Evolutionary conservation across 257 asterid genomes (phyloP).

Genomic region (Penstemon davidsonii): DNA sequence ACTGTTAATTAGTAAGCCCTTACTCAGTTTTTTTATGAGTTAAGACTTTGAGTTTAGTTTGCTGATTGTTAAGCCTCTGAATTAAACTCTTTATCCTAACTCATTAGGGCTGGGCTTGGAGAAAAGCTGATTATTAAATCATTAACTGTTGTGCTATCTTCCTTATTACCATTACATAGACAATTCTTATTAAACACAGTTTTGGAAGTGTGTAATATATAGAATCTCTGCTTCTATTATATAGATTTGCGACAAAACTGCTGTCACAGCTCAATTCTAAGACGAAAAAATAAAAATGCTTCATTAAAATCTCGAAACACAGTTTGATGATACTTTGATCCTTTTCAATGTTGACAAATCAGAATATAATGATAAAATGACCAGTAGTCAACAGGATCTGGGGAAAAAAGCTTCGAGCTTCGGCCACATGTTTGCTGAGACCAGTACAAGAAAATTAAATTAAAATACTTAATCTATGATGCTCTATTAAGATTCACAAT

Average conservation of each 20-base stretch:
- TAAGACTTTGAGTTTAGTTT: not conserved
- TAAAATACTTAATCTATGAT: not conserved
- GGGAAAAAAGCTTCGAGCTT: not conserved
- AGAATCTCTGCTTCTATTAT: constrained; percentile 4
- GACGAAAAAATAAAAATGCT: not conserved
- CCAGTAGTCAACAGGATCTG: constrained; percentile 8
- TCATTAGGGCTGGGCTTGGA: not conserved
- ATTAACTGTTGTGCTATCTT: not conserved
- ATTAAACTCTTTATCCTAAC: not conserved
- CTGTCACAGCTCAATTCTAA: constrained; percentile 13
- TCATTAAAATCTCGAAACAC: not conserved
- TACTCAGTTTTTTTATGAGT: too few species aligned
- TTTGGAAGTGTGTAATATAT: not conserved
- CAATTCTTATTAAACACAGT: not conserved
- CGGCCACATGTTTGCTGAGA: constrained; percentile 11
- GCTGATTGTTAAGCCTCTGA: constrained; percentile 7
- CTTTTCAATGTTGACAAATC: not conserved
- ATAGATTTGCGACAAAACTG: constrained; percentile 1
- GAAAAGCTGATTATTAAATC: too few species aligned
- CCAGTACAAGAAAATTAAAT: not conserved
- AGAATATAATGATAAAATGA: not conserved
- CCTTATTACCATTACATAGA: not conserved
- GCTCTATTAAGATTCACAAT: constrained; percentile 5
- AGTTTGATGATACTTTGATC: not conserved
- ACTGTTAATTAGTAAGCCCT: too few species aligned